phyloP scores from a whole-genome alignment of 2,329 filamentous ascomycete species.

The Chaetomiaceae sp. region DNA sequence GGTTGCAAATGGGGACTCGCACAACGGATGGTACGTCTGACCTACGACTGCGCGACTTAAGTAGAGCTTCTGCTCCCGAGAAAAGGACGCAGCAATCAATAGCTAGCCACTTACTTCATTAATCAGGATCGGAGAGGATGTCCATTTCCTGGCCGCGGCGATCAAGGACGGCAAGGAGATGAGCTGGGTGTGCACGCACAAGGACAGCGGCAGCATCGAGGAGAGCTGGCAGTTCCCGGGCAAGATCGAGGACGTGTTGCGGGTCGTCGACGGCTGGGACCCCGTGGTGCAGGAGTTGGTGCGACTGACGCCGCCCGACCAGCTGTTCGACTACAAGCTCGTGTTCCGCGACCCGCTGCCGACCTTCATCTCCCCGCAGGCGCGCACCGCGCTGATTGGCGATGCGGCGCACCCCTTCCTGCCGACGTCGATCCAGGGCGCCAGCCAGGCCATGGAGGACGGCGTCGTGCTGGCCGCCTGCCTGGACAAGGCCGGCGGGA shows the following conservation, averaged over 20 bases:
- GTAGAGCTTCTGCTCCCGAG: too few species aligned
- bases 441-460: conserved; percentile 45
- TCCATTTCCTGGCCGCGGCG: conserved; percentile 46
- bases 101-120: too few species aligned
- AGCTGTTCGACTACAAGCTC: conserved; percentile 35
- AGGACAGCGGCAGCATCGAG: conserved; percentile 40
- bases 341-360: conserved; percentile 40
- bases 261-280: conserved; percentile 37
- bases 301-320: conserved; percentile 25
- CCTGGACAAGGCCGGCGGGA: conserved; percentile 29
- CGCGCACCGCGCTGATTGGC: conserved; percentile 40
- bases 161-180: conserved; percentile 48
- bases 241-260: conserved; percentile 35
- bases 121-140: conserved; percentile 47
- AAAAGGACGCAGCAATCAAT: too few species aligned
- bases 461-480: conserved; percentile 41
- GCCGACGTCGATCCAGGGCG: conserved; percentile 42
- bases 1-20: conserved; percentile 41
- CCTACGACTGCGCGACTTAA: too few species aligned
- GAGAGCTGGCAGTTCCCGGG: conserved; percentile 40
- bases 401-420: conserved; percentile 46
- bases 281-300: conserved; percentile 34
- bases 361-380: conserved; percentile 36
- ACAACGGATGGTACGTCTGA: conserved; percentile 47
- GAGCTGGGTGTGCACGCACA: conserved; percentile 46